These are phyloP conservation scores for Epichloe aotearoae DNA, from an alignment of 2,329 filamentous ascomycete genomes.

Conservation along the genomic window DNA sequence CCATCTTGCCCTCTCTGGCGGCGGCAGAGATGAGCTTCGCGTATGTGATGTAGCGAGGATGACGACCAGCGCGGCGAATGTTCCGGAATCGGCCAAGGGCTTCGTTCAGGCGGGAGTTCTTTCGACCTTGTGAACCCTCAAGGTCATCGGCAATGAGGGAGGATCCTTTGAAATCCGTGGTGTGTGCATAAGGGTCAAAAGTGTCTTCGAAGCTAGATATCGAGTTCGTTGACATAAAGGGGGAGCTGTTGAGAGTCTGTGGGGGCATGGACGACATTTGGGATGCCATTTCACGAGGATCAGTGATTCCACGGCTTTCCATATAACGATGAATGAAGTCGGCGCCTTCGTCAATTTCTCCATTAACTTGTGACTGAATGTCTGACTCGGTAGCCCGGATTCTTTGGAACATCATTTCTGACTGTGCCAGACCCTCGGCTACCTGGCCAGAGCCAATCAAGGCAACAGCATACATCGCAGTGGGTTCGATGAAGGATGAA, in stretches of 20 bases:
- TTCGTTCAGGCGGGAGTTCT: constrained; percentile 62
- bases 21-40: constrained; percentile 88
- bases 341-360: constrained; percentile 78
- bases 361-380: constrained; percentile 42
- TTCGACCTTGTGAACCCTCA: constrained; percentile 64
- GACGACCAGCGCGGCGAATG: constrained; percentile 81
- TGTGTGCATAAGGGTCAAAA: constrained; percentile 82
- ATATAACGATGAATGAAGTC: constrained; percentile 54
- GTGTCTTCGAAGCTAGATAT: constrained; percentile 61
- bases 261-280: constrained; percentile 28
- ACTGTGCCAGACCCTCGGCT: constrained; percentile 65
- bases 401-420: constrained; percentile 75
- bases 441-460: constrained; percentile 76
- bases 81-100: constrained; percentile 77
- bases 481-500: constrained; percentile 65
- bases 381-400: constrained; percentile 51
- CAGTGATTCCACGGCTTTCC: constrained; percentile 38
- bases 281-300: constrained; percentile 41
- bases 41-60: constrained; percentile 92
- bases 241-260: constrained; percentile 30
- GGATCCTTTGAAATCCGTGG: constrained; percentile 87
- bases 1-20: constrained; percentile 70
- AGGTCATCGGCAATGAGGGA: constrained; percentile 79
- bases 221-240: constrained; percentile 40
- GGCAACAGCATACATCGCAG: constrained; percentile 80